phyloP scores from a whole-genome alignment of 164 flowering plant genomes.

The Dillenia suffruticosa region DNA sequence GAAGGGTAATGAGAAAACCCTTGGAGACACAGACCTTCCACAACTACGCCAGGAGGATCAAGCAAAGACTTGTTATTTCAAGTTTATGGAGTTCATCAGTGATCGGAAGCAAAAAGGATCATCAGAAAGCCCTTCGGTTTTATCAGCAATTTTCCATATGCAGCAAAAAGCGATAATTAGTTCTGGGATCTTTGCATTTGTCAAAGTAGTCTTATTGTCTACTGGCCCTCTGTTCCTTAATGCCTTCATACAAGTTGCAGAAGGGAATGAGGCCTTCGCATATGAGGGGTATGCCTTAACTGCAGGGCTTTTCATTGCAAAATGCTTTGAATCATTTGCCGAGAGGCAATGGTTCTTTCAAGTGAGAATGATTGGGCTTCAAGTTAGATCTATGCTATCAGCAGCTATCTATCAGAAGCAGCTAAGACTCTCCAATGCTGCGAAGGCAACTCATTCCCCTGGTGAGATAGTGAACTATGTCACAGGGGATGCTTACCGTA shows the following conservation, averaged over 20 bases:
- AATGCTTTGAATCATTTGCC: slow-evolving; percentile 53
- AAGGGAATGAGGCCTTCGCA: slow-evolving; percentile 36
- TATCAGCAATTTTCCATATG: slow-evolving; percentile 34
- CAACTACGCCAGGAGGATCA: slow-evolving; percentile 32
- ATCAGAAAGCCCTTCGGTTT: slow-evolving; percentile 24
- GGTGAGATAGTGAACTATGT: slow-evolving; percentile 71
- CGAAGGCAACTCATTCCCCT: slow-evolving; percentile 41
- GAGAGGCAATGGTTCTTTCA: slow-evolving; percentile 66
- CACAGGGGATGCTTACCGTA: slow-evolving; percentile 64
- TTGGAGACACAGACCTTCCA: slow-evolving; percentile 51
- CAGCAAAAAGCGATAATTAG: slow-evolving; percentile 40
- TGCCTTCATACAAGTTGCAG: slow-evolving; percentile 62
- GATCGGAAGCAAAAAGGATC: slow-evolving; percentile 17
- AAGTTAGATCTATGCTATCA: slow-evolving; percentile 50
- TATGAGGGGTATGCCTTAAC: slow-evolving; percentile 54
- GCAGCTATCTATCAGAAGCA: slow-evolving; percentile 74
- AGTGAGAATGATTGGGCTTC: slow-evolving; percentile 48
- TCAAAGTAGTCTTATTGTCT: slow-evolving; percentile 41
- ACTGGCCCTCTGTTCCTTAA: slow-evolving; percentile 53
- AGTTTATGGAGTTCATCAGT: slow-evolving; percentile 29
- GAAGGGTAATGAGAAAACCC: slow-evolving; percentile 39
- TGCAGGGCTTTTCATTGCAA: slow-evolving; percentile 31
- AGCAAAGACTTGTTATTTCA: slow-evolving; percentile 41
- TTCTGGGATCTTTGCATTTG: slow-evolving; percentile 58
- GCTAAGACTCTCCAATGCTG: slow-evolving; percentile 45